These are phyloP conservation scores for Mariannaea sp. DNA, from an alignment of 2,329 filamentous ascomycete genomes.

Conservation along the genomic window DNA sequence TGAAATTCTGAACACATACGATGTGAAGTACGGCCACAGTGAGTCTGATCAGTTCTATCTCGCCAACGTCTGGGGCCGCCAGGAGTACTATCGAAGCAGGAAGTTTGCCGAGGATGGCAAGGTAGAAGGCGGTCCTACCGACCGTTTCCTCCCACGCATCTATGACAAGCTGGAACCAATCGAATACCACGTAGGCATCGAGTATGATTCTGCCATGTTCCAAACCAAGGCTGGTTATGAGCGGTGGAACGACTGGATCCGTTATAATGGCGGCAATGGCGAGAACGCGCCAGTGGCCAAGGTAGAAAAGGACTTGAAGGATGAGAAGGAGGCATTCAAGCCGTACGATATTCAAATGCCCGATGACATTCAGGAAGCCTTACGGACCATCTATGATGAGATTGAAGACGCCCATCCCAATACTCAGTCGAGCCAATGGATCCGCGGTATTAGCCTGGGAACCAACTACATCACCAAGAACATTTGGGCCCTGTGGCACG, in stretches of 20 bases:
- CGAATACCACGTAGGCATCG: conserved; percentile 46
- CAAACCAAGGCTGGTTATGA: conserved; percentile 47
- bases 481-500: conserved; percentile 25
- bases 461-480: conserved; percentile 42
- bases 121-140: conserved; percentile 15
- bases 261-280: conserved; percentile 33
- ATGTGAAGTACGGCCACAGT: conserved; percentile 35
- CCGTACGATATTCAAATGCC: conserved; percentile 43
- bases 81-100: conserved; percentile 47
- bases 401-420: conserved; percentile 37
- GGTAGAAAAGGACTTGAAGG: conserved; percentile 34
- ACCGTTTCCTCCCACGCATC: conserved; percentile 15
- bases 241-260: conserved; percentile 41
- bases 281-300: conserved; percentile 26
- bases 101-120: conserved; percentile 1
- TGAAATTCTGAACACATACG: conserved; percentile 43
- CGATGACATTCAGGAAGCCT: conserved; percentile 34
- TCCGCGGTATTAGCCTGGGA: conserved; percentile 41
- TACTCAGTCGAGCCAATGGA: conserved; percentile 38
- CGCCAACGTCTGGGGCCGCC: conserved; percentile 48
- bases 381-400: conserved; percentile 41
- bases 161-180: conserved; percentile 19
- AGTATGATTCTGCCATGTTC: conserved; percentile 49
- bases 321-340: conserved; percentile 34
- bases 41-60: conserved; percentile 52